phyloP scores from a whole-genome alignment of 1,284 basidiomycete species.

The Pholiota adiposa region DNA sequence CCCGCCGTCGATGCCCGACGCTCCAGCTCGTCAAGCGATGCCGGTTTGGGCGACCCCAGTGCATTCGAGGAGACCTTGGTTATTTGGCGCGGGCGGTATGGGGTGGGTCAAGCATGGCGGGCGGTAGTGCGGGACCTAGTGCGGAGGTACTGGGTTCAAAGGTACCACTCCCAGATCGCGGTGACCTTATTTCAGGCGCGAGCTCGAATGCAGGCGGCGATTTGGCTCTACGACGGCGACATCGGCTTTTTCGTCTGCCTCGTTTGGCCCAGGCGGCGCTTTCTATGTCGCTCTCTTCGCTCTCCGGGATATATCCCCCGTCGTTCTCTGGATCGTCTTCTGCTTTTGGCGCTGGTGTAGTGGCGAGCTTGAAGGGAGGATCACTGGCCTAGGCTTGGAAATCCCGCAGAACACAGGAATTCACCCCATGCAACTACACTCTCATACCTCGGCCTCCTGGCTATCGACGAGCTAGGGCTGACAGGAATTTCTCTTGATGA shows the following conservation, averaged over 20 bases:
- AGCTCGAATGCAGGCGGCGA: slow-evolving; percentile 53
- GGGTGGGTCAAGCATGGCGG: slow-evolving; percentile 5
- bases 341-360: neutral
- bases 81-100: slow-evolving; percentile 5
- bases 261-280: neutral
- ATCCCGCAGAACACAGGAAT: slow-evolving; percentile 47
- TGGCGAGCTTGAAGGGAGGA: slow-evolving; percentile 24
- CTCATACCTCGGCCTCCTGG: slow-evolving; percentile 50
- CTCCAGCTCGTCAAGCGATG: slow-evolving; percentile 58
- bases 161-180: slow-evolving; percentile 86
- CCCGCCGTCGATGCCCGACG: slow-evolving; percentile 46
- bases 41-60: slow-evolving; percentile 56
- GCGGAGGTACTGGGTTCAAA: slow-evolving; percentile 44
- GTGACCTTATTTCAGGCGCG: slow-evolving; percentile 81
- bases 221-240: neutral
- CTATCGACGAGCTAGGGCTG: slow-evolving; percentile 74
- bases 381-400: slow-evolving; percentile 54
- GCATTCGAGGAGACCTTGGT: slow-evolving; percentile 69
- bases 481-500: slow-evolving; percentile 70
- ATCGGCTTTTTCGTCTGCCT: slow-evolving; percentile 20
- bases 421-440: slow-evolving; percentile 62
- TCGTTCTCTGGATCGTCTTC: neutral
- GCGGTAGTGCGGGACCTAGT: slow-evolving; percentile 14
- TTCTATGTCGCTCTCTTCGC: neutral
- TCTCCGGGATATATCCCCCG: neutral